A percentile compares a stretch with the other conserved stretches of the same genome.
phyloP scores from a whole-genome alignment of 345 rosid species.

The Moringa oleifera region DNA sequence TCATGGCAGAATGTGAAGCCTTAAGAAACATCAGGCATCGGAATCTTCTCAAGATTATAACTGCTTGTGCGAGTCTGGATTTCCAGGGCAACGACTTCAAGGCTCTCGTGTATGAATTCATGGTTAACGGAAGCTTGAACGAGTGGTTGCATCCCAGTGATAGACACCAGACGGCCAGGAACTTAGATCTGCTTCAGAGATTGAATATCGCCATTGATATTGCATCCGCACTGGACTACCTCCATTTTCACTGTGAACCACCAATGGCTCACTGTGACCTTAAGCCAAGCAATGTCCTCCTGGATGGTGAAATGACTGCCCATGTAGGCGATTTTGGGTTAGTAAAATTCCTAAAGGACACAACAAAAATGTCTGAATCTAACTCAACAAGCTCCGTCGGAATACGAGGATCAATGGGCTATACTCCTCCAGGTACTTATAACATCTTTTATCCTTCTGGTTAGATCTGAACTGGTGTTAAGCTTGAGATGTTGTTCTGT shows the following conservation, averaged over 20 bases:
- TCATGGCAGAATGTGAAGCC: constrained; percentile 21
- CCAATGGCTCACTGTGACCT: constrained; percentile 31
- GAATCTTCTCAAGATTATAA: constrained; percentile 17
- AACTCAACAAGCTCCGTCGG: background rate
- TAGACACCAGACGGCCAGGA: background rate
- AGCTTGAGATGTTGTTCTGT: too few species aligned
- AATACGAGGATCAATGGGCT: background rate
- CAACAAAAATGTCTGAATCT: background rate
- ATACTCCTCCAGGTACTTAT: background rate
- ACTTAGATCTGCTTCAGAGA: constrained; percentile 19
- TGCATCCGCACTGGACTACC: constrained; percentile 30
- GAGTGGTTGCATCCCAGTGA: constrained; percentile 18
- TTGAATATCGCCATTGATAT: constrained; percentile 26
- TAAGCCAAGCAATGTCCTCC: constrained; percentile 29
- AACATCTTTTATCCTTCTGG: too few species aligned
- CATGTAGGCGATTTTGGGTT: constrained; percentile 33
- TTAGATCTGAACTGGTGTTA: too few species aligned
- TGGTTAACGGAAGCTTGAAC: constrained; percentile 24
- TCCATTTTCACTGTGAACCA: constrained; percentile 20
- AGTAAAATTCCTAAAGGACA: constrained; percentile 10
- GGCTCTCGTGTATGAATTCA: constrained; percentile 22
- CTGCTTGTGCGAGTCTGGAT: constrained; percentile 21
- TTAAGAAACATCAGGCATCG: constrained; percentile 18
- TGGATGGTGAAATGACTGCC: constrained; percentile 23
- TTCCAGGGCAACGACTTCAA: constrained; percentile 25